Evolutionary conservation across 2,329 filamentous ascomycete genomes (phyloP), one percentile per base, ranked within the genome.

Genomic region (Colletotrichum tamarilloi): DNA sequence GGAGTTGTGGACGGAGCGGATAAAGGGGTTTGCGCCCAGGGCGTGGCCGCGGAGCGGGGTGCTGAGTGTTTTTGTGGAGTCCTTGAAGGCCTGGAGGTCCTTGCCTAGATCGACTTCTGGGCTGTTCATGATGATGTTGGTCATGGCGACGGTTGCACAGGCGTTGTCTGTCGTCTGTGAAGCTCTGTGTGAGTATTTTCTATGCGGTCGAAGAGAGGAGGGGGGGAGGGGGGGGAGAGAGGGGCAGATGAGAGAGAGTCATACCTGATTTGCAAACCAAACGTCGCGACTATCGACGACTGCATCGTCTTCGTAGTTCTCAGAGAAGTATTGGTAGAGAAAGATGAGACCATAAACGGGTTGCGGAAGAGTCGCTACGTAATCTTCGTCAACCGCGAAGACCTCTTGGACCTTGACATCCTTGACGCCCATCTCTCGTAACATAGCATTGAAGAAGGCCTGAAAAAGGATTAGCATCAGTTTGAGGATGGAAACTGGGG

Each of bases 201-300:
- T 35, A 0, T 26, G 28, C 7, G 30, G 14, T 55, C 26, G 24
- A 7, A 26, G 32, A 30, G 9, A 30, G 14, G 32, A 6, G 32
- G 12, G 12, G 11, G 28, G 12, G 12, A 2, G 24, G 24, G 24
- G 24, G 24, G 38, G 5, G 38, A 65, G 22, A 46, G 28, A 26
- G 1, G 11, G 32, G 32, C 11, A 14, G 67, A 19, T 68, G 38
- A 42, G 16, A 42, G 28, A 14, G 2, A 32, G 28, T 35, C 77
- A 80, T 42, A 94, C 93, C 84, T 97, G 96, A 78, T 98, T 98
- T 32, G 95, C 95, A 81, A 98, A 98, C 96, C 97, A 99, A 22
- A 98, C 86, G 35, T 90, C 85, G 3, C 90, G 84, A 57, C 84
- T 85, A 74, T 88, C 85, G 24, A 74, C 72, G 19, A 67, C 63